Conservation (phyloP, 441 rosid genomes). For the Mallotus repandus region DNA sequence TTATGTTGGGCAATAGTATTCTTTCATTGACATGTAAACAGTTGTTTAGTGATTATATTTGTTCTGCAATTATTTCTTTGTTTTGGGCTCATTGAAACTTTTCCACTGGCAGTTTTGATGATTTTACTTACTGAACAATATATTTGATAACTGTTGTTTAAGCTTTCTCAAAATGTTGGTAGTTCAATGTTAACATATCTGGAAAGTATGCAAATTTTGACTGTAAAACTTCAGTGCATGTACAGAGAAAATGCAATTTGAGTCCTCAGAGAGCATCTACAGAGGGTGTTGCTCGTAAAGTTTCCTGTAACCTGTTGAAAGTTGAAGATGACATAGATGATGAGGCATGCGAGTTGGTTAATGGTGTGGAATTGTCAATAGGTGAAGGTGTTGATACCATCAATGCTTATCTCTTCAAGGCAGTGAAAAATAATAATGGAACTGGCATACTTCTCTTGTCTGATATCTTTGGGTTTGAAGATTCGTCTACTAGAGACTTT, state of each 20-base stretch:
- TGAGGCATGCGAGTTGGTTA: slow-evolving; percentile 77
- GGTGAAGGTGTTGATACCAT: slow-evolving; percentile 53
- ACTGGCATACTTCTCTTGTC: slow-evolving; percentile 68
- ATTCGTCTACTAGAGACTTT: slow-evolving; percentile 72
- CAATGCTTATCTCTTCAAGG: slow-evolving; percentile 58
- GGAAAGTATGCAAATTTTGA: slow-evolving; percentile 30
- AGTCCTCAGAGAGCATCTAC: slow-evolving; percentile 23
- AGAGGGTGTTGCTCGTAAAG: slow-evolving; percentile 18
- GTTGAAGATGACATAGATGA: slow-evolving; percentile 52
- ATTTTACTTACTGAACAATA: not conserved
- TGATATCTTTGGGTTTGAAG: slow-evolving; percentile 73
- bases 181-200: not conserved
- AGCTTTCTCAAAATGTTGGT: not conserved
- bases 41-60: not conserved
- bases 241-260: slow-evolving; percentile 44
- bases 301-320: slow-evolving; percentile 34
- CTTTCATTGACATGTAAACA: not conserved
- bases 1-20: not conserved
- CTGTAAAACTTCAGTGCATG: slow-evolving; percentile 49
- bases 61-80: not conserved
- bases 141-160: not conserved
- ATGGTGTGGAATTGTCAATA: slow-evolving; percentile 55
- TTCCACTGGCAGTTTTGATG: slow-evolving; percentile 1
- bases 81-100: not conserved
- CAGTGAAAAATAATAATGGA: slow-evolving; percentile 77